phyloP scores from a whole-genome alignment of 371 early-diverging fungal genomes.

The Choanephora cucurbitarum region DNA sequence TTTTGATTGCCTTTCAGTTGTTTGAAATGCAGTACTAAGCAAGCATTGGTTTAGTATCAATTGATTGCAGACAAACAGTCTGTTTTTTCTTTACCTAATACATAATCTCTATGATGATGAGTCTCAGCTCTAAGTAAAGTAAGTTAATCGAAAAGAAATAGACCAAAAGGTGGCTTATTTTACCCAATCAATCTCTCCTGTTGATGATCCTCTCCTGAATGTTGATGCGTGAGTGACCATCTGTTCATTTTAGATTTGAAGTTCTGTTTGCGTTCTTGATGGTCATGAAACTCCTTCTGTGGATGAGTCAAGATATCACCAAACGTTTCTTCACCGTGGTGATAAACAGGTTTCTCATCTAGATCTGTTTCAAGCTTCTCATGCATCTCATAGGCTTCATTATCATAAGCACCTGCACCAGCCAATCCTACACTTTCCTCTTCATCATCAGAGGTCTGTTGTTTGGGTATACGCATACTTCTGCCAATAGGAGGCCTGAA shows the following conservation, averaged over 20 bases:
- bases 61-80: neutral
- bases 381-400: constrained; percentile 3
- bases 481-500: constrained; percentile 35
- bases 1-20: constrained; percentile 48
- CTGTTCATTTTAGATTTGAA: constrained; percentile 21
- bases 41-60: neutral
- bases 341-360: constrained; percentile 25
- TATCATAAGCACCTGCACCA: neutral
- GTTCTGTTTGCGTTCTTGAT: constrained; percentile 30
- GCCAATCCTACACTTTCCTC: constrained; percentile 38
- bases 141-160: no score
- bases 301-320: constrained; percentile 48
- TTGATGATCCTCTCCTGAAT: neutral
- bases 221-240: constrained; percentile 16
- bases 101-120: constrained; percentile 2
- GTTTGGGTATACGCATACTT: constrained; percentile 11
- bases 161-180: constrained; percentile 2
- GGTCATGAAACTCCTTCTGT: constrained; percentile 37
- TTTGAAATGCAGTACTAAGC: constrained; percentile 47
- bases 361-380: constrained; percentile 24
- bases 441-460: constrained; percentile 19
- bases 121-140: neutral
- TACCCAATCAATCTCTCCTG: constrained; percentile 5
- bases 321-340: constrained; percentile 50
- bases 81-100: constrained; percentile 3